These are phyloP conservation scores for Penicillium malachiteum DNA, from an alignment of 495 filamentous ascomycete genomes.

Conservation along the genomic window DNA sequence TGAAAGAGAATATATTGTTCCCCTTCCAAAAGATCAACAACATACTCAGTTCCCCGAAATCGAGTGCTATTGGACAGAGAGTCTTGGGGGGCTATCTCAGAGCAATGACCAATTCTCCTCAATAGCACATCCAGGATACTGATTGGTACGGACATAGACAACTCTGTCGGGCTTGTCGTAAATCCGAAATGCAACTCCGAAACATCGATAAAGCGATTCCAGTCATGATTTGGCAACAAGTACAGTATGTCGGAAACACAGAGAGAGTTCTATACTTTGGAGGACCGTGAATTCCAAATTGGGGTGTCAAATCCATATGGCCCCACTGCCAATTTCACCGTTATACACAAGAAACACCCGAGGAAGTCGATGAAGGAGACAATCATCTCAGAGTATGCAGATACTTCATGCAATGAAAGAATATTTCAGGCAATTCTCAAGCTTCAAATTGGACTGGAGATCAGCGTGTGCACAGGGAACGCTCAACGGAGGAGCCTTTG, in stretches of 20 bases:
- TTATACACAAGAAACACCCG: not conserved
- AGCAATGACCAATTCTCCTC: not conserved
- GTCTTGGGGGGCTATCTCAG: not conserved
- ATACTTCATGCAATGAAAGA: not conserved
- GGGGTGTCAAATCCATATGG: not conserved
- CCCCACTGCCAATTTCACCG: not conserved
- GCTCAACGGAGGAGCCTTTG: not conserved
- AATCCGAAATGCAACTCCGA: not conserved
- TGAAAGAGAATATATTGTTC: constrained; percentile 10
- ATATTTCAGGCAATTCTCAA: not conserved
- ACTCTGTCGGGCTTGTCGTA: not conserved
- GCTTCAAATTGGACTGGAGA: not conserved
- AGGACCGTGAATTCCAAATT: not conserved
- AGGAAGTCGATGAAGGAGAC: not conserved
- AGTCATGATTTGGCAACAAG: not conserved
- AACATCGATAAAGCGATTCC: not conserved
- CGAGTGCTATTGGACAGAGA: not conserved
- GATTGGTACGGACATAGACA: not conserved
- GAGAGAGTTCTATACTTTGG: not conserved
- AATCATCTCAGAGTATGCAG: not conserved
- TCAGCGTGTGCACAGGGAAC: not conserved
- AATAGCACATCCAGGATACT: not conserved
- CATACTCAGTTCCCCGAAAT: not conserved
- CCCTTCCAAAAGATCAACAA: constrained; percentile 3
- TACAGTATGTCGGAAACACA: not conserved